Evolutionary conservation across 768 basidiomycete species (phyloP), one percentile per base, ranked within the genome.

Genomic region (Mycena crocata): DNA sequence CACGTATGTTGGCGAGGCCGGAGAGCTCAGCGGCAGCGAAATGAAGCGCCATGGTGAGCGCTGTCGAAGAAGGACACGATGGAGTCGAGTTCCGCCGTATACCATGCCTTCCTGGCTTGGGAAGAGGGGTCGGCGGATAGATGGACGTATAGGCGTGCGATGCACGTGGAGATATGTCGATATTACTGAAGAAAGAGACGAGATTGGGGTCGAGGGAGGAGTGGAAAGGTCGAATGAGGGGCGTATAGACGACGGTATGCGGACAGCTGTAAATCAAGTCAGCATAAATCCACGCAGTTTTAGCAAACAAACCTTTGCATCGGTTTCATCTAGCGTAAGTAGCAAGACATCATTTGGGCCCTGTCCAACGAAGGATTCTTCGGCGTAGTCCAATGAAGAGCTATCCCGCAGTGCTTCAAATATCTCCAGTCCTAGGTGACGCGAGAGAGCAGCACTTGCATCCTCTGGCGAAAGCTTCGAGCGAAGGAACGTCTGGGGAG

Each of bases 351-450:
- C 86, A 31, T 74, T 82, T 26, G 77, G 54, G 0, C 88, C 90
- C 62, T 85, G 75, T 49, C 87, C 91, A 23, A 93, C 86, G 69
- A 93, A 89, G 3, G 76, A 42, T 46, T 83, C 79, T 51, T 86
- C 83, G 39, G 70, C 73, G 62, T 77, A 72, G 35, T 66, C 51
- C 66, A 71, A 58, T 31, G 75, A 67, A 35, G 79, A 79, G 56
- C 78, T 74, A 64, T 81, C 80, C 57, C 70, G 77, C 31, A 88
- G 75, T 28, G 81, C 78, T 72, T 91, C 90, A 69, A 89, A 89
- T 23, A 78, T 78, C 71, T 93, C 92, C 7, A 93, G 83, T n/a
- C 89, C 88, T 14, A 93, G 84, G 75, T 93, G 91, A 57, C 85
- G 86, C 23, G 91, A 86, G 34, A 94, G 80, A 8, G 83, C 86